A percentile compares a stretch with the other conserved stretches of the same genome.
Conservation (phyloP, 345 rosid genomes). For the Murraya paniculata region DNA sequence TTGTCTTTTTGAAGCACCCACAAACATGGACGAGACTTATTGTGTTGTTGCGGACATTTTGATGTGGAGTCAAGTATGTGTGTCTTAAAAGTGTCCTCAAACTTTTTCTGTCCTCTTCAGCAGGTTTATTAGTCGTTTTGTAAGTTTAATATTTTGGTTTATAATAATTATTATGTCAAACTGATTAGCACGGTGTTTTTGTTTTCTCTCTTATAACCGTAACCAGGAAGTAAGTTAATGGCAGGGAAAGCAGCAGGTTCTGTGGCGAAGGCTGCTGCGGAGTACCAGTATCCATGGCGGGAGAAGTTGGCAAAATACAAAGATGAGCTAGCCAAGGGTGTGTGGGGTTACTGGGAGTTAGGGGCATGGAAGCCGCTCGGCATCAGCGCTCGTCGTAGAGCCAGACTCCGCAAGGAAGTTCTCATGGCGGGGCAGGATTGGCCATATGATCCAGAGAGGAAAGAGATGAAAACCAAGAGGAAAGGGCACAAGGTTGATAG, state of each 20-base stretch:
- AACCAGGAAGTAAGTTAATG: conserved; percentile 31
- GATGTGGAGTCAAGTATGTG: neutral
- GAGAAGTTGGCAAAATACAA: conserved; percentile 71
- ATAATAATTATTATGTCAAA: neutral
- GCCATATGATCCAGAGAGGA: conserved; percentile 89
- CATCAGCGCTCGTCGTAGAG: conserved; percentile 80
- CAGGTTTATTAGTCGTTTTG: neutral
- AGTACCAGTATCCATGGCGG: conserved; percentile 77
- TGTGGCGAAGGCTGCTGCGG: conserved; percentile 49
- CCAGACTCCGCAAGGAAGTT: conserved; percentile 87
- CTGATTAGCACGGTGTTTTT: neutral
- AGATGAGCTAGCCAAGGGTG: conserved; percentile 75
- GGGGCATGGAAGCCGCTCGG: conserved; percentile 91
- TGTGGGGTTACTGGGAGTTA: conserved; percentile 89
- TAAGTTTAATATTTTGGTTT: neutral
- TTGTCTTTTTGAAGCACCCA: neutral
- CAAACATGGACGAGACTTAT: neutral
- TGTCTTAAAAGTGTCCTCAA: neutral
- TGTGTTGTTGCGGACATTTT: neutral
- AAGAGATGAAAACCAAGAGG: conserved; percentile 76
- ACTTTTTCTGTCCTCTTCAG: neutral
- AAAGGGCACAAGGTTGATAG: conserved; percentile 89
- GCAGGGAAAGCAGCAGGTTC: conserved; percentile 74
- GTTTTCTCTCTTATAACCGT: neutral
- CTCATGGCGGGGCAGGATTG: conserved; percentile 71